phyloP scores from a whole-genome alignment of 1,284 basidiomycete species.

The Trametes versicolor region DNA sequence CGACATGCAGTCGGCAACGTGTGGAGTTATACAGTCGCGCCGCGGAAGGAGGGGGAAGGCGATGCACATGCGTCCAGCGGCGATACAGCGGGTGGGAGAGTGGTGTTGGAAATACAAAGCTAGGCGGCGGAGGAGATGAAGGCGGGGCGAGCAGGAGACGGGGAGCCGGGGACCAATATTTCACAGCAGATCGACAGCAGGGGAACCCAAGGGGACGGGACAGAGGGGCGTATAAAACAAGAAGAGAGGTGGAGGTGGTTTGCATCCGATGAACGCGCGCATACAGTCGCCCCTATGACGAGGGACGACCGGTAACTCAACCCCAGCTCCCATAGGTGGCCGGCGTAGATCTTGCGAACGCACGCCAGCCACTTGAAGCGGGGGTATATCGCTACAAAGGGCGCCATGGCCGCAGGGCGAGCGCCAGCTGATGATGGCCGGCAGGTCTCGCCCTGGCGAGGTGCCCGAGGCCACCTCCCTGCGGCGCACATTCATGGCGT shows the following conservation, averaged over 20 bases:
- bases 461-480: slow-evolving; percentile 16
- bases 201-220: slow-evolving; percentile 5
- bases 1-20: no score
- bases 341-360: slow-evolving; percentile 3
- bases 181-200: slow-evolving; percentile 25
- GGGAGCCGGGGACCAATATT: slow-evolving; percentile 22
- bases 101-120: slow-evolving; percentile 5
- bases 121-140: neutral
- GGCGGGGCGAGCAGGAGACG: slow-evolving; percentile 1
- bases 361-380: slow-evolving; percentile 6
- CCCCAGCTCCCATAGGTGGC: neutral
- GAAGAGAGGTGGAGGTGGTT: neutral
- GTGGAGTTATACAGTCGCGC: slow-evolving; percentile 16
- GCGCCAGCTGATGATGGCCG: slow-evolving; percentile 20
- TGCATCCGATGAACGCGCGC: slow-evolving; percentile 2
- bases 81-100: slow-evolving; percentile 30
- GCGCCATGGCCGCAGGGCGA: neutral
- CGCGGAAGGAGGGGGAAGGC: slow-evolving; percentile 1
- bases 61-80: slow-evolving; percentile 25
- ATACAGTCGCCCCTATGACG: neutral
- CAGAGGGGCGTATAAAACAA: slow-evolving; percentile 15
- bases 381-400: slow-evolving; percentile 17
- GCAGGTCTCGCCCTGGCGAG: slow-evolving; percentile 23
- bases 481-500: no score
- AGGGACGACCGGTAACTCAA: neutral